A percentile compares a stretch with the other conserved stretches of the same genome.
phyloP scores from a whole-genome alignment of 2,329 filamentous ascomycete genomes.

The Daldinia sp. region DNA sequence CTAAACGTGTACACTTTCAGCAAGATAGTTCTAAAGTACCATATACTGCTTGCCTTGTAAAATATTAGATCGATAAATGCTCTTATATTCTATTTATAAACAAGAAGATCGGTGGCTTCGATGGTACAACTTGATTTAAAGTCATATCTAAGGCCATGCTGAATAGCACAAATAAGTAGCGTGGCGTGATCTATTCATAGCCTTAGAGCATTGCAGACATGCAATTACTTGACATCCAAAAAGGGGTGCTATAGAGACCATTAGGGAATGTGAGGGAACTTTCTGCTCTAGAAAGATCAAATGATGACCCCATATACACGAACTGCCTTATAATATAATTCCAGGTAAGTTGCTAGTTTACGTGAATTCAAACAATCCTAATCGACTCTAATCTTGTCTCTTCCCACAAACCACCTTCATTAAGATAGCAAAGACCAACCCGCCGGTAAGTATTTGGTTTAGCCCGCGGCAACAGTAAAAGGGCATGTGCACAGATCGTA shows the following conservation, averaged over 20 bases:
- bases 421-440: slow-evolving; percentile 21
- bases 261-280: neutral
- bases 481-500: slow-evolving; percentile 13
- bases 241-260: neutral
- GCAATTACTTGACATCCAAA: neutral
- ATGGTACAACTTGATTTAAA: neutral
- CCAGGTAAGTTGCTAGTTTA: neutral
- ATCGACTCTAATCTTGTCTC: slow-evolving; percentile 16
- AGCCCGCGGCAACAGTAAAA: slow-evolving; percentile 6
- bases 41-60: neutral
- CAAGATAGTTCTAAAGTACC: neutral
- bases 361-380: slow-evolving; percentile 7
- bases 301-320: neutral
- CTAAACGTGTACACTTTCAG: neutral
- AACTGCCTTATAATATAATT: neutral
- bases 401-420: slow-evolving; percentile 22
- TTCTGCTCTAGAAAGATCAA: neutral
- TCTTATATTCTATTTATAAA: neutral
- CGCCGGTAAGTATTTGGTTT: slow-evolving; percentile 10
- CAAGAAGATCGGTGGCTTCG: neutral
- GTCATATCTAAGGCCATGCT: neutral
- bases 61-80: neutral
- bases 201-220: neutral
- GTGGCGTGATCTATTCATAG: neutral
- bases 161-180: neutral